phyloP scores from a whole-genome alignment of 1,139 yeast genomes.

The Scheffersomyces lignicola region DNA sequence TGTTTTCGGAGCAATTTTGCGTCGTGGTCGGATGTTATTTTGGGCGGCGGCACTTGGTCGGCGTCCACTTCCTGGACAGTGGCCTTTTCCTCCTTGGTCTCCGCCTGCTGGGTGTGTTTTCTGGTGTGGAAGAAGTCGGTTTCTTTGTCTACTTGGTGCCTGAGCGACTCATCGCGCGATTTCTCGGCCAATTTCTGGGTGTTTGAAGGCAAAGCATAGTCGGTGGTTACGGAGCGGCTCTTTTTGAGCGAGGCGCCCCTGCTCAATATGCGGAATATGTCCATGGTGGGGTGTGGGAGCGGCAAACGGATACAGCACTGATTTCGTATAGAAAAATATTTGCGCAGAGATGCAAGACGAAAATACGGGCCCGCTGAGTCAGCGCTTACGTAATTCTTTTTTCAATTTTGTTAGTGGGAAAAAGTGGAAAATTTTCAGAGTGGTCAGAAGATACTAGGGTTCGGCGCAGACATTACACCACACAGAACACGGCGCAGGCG shows the following conservation, averaged over 20 bases:
- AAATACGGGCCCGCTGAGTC: too few relatives aligned
- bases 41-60: constrained; percentile 37
- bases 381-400: too few relatives aligned
- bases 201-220: constrained; percentile 41
- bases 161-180: constrained; percentile 37
- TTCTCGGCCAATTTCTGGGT: constrained; percentile 17
- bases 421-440: too few relatives aligned
- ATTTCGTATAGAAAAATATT: too few relatives aligned
- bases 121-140: constrained; percentile 71
- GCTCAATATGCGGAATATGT: constrained; percentile 78
- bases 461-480: too few relatives aligned
- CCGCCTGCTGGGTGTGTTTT: constrained; percentile 27
- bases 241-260: constrained; percentile 82
- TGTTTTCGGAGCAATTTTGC: constrained; percentile 57
- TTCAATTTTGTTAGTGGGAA: too few relatives aligned
- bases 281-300: too few relatives aligned
- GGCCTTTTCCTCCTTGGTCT: constrained; percentile 18
- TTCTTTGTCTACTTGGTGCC: constrained; percentile 55
- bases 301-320: too few relatives aligned
- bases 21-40: constrained; percentile 54
- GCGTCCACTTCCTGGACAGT: constrained; percentile 22
- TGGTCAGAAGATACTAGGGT: too few relatives aligned
- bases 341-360: too few relatives aligned
- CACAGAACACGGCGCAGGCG: too few relatives aligned
- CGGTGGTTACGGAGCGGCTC: constrained; percentile 42